phyloP scores from a whole-genome alignment of 2,329 filamentous ascomycete genomes.

The Calonectria crousiana region DNA sequence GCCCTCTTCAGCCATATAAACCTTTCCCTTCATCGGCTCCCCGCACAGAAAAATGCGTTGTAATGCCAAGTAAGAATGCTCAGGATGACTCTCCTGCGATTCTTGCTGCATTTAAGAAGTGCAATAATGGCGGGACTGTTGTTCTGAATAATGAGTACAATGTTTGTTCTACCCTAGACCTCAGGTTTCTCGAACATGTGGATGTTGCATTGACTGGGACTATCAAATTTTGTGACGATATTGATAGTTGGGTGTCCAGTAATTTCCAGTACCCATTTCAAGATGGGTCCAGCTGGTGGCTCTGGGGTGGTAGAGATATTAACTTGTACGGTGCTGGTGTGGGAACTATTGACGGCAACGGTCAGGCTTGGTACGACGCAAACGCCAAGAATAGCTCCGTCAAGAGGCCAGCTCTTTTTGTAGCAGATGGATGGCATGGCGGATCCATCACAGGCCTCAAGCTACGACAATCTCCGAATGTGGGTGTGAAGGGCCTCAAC shows the following conservation, averaged over 20 bases:
- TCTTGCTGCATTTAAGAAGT: slow-evolving; percentile 44
- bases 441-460: slow-evolving; percentile 70
- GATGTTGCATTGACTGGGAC: slow-evolving; percentile 69
- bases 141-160: slow-evolving; percentile 70
- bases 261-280: slow-evolving; percentile 74
- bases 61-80: slow-evolving; percentile 33
- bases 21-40: neutral
- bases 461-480: slow-evolving; percentile 64
- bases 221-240: slow-evolving; percentile 73
- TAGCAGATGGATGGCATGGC: slow-evolving; percentile 69
- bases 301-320: slow-evolving; percentile 51
- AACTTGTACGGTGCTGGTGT: slow-evolving; percentile 71
- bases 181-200: slow-evolving; percentile 72
- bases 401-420: slow-evolving; percentile 71
- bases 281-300: slow-evolving; percentile 61
- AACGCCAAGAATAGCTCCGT: slow-evolving; percentile 61
- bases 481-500: neutral
- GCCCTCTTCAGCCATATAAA: neutral
- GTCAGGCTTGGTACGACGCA: slow-evolving; percentile 73
- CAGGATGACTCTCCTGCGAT: slow-evolving; percentile 24
- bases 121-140: slow-evolving; percentile 72
- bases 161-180: slow-evolving; percentile 72
- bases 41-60: slow-evolving; percentile 33
- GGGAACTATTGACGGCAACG: slow-evolving; percentile 68
- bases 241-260: slow-evolving; percentile 74